Evolutionary conservation across 257 asterid genomes (phyloP).

Genomic region (Thymus quinquecostatus): DNA sequence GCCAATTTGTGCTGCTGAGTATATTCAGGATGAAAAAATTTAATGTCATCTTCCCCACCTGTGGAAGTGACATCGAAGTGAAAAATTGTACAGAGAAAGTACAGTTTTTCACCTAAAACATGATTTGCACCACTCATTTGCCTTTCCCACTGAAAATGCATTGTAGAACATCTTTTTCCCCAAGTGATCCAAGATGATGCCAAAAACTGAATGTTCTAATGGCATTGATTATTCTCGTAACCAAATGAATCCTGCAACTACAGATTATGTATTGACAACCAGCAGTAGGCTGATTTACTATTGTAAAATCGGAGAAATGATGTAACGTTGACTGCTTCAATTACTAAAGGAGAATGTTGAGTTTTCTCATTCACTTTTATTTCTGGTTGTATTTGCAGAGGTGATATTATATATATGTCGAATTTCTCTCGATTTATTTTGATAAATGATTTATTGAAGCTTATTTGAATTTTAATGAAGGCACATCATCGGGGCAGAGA

Average conservation of each 20-base stretch:
- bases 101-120: not conserved
- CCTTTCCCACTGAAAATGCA: not conserved
- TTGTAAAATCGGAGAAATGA: constrained; percentile 2
- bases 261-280: constrained; percentile 3
- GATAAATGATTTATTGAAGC: constrained; percentile 10
- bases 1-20: constrained; percentile 6
- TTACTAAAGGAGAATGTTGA: not conserved
- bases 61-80: not conserved
- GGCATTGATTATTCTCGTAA: not conserved
- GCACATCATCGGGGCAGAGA: constrained; percentile 54
- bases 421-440: constrained; percentile 12
- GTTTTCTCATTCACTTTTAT: not conserved
- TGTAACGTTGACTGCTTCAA: not conserved
- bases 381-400: too few species aligned
- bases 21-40: not conserved
- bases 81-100: not conserved
- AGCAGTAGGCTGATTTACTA: not conserved
- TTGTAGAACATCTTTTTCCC: not conserved
- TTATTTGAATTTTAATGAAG: constrained; percentile 41
- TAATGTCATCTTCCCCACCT: not conserved
- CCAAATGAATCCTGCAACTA: constrained; percentile 1
- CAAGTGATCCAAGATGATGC: not conserved
- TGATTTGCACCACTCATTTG: not conserved
- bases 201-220: not conserved
- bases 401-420: constrained; percentile 2